Conservation (phyloP, 331 rosid genomes). For the Stylosanthes scabra region DNA sequence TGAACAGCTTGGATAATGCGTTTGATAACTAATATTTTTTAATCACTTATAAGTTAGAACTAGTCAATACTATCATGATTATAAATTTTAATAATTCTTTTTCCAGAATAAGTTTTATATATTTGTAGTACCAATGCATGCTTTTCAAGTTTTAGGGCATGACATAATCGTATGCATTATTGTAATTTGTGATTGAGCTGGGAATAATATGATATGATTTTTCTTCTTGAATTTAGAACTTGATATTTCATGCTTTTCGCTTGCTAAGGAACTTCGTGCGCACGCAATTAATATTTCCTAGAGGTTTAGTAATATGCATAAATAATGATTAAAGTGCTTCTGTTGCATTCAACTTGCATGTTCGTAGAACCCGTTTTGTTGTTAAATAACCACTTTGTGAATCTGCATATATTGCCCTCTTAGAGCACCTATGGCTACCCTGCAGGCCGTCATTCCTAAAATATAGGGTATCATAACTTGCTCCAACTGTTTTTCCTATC, state of each 20-base stretch:
- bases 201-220: not conserved
- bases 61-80: not conserved
- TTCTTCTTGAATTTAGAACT: not conserved
- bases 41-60: not conserved
- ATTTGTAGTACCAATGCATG: not conserved
- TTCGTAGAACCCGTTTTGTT: no score
- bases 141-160: slow-evolving; percentile 14
- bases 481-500: no score
- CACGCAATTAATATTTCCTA: no score
- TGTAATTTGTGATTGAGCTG: slow-evolving; percentile 7
- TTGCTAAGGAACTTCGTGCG: no score
- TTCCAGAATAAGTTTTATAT: not conserved
- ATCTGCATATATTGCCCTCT: no score
- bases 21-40: not conserved
- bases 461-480: no score
- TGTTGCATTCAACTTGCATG: no score
- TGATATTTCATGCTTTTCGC: not conserved
- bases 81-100: not conserved
- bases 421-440: no score
- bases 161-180: slow-evolving; percentile 2
- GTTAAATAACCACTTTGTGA: no score
- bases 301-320: no score
- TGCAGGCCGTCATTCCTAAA: no score
- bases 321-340: no score
- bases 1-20: slow-evolving; percentile 5